A percentile compares a stretch with the other conserved stretches of the same genome.
These are phyloP conservation scores for Serendipita vermifera DNA, from an alignment of 768 basidiomycete genomes.

Conservation along the genomic window DNA sequence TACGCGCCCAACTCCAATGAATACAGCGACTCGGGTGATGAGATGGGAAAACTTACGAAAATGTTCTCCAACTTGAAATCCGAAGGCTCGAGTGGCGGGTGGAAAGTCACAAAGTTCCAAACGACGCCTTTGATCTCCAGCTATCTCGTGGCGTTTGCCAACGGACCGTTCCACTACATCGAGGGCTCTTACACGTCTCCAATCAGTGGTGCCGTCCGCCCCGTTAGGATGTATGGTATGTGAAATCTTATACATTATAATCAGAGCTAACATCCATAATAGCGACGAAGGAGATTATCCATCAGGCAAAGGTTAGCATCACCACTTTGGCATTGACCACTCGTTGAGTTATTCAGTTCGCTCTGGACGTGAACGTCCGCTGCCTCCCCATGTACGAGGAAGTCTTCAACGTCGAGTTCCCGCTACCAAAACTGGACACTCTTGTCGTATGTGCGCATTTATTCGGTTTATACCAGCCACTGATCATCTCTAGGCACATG, in stretches of 20 bases:
- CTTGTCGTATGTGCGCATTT: conserved; percentile 44
- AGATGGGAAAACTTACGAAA: conserved; percentile 27
- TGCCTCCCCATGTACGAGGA: conserved; percentile 85
- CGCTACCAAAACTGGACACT: conserved; percentile 89
- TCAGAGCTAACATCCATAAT: conserved; percentile 1
- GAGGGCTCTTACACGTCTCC: conserved; percentile 69
- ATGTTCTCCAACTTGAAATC: conserved; percentile 32
- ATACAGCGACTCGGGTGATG: conserved; percentile 11
- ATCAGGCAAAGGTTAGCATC: conserved; percentile 38
- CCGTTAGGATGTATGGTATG: conserved; percentile 72
- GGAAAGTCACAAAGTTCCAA: conserved; percentile 76
- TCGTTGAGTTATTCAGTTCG: conserved; percentile 36
- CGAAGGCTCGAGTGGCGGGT: conserved; percentile 30
- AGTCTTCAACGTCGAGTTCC: conserved; percentile 84
- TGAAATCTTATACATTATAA: background rate
- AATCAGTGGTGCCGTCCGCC: conserved; percentile 63
- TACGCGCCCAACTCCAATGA: conserved; percentile 27
- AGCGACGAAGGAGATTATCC: conserved; percentile 73
- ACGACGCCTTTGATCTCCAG: conserved; percentile 78
- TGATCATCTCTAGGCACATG: conserved; percentile 40
- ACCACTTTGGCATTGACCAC: background rate
- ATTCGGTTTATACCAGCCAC: background rate
- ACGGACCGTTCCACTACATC: conserved; percentile 60
- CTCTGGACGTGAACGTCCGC: conserved; percentile 70
- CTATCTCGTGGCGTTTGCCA: conserved; percentile 81